These are phyloP conservation scores for Ceratobasidium sp. DNA, from an alignment of 1,284 basidiomycete genomes.

Conservation along the genomic window DNA sequence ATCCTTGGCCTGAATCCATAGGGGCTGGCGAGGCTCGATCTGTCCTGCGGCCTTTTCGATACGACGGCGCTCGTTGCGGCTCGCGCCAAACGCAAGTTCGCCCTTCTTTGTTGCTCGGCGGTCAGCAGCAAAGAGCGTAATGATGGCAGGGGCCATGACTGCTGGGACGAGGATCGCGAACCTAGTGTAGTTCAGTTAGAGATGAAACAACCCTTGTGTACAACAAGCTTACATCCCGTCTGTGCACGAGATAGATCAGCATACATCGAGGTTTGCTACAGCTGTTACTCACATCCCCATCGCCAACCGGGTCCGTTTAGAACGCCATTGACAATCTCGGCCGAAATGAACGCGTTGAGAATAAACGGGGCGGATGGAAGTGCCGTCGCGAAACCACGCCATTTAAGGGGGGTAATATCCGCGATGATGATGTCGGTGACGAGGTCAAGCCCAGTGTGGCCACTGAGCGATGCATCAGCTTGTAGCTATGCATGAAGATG, in stretches of 20 bases:
- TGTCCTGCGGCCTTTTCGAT: conserved; percentile 38
- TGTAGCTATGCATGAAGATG: conserved; percentile 43
- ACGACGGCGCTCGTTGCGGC: conserved; percentile 37
- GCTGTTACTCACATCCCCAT: conserved; percentile 39
- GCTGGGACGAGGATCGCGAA: conserved; percentile 46
- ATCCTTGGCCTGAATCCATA: conserved; percentile 42
- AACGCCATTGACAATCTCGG: conserved; percentile 55
- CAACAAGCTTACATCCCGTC: conserved; percentile 33
- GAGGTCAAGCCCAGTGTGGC: conserved; percentile 54
- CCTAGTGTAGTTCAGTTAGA: neutral
- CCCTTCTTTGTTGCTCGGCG: conserved; percentile 48
- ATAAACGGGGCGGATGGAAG: conserved; percentile 55
- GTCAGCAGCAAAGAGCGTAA: conserved; percentile 51
- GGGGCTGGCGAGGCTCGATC: conserved; percentile 40
- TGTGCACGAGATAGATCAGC: neutral
- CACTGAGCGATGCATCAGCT: conserved; percentile 31
- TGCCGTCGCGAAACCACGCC: conserved; percentile 56
- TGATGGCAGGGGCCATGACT: conserved; percentile 44
- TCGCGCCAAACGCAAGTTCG: conserved; percentile 40
- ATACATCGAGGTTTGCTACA: neutral
- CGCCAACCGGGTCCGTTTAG: conserved; percentile 45
- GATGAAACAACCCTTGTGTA: neutral
- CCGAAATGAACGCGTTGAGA: conserved; percentile 54
- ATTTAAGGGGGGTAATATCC: conserved; percentile 60
- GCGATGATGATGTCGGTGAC: conserved; percentile 55